Conservation (phyloP, 495 filamentous ascomycete species). For the Penicillium samsonianum region DNA sequence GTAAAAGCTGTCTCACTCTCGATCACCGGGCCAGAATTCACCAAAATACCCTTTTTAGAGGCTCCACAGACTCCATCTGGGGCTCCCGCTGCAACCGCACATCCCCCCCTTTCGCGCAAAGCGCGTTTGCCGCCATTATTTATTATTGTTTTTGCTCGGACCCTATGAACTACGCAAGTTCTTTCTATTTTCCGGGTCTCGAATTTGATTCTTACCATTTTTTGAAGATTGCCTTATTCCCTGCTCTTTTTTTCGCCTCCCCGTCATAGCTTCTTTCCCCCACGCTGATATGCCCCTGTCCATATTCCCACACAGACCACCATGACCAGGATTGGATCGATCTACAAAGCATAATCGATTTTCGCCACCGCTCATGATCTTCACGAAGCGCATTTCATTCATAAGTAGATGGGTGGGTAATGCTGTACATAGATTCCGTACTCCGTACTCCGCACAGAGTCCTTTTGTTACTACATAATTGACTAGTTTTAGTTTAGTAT, state of each 20-base stretch:
- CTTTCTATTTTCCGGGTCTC: background rate
- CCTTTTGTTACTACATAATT: background rate
- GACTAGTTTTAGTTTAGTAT: background rate
- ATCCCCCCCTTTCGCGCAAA: constrained; percentile 35
- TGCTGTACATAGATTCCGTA: background rate
- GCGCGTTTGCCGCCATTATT: constrained; percentile 47
- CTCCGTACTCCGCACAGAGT: background rate
- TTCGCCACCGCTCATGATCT: constrained; percentile 9
- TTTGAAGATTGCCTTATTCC: background rate
- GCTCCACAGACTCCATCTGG: constrained; percentile 33
- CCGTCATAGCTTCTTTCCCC: constrained; percentile 1
- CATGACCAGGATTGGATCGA: constrained; percentile 7
- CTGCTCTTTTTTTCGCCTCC: background rate
- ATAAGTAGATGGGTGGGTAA: background rate
- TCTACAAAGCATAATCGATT: constrained; percentile 7
- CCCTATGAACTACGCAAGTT: background rate
- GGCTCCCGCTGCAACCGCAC: constrained; percentile 45
- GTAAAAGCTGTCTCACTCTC: constrained; percentile 7
- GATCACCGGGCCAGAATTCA: constrained; percentile 23
- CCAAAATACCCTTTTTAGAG: constrained; percentile 12
- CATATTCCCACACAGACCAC: constrained; percentile 1
- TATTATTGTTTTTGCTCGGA: background rate
- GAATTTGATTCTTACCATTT: background rate
- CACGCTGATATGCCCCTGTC: background rate
- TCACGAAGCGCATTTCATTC: constrained; percentile 1